Base-by-base conservation (phyloP, 106 monocot genomes). In the Gastrodia elata region DNA sequence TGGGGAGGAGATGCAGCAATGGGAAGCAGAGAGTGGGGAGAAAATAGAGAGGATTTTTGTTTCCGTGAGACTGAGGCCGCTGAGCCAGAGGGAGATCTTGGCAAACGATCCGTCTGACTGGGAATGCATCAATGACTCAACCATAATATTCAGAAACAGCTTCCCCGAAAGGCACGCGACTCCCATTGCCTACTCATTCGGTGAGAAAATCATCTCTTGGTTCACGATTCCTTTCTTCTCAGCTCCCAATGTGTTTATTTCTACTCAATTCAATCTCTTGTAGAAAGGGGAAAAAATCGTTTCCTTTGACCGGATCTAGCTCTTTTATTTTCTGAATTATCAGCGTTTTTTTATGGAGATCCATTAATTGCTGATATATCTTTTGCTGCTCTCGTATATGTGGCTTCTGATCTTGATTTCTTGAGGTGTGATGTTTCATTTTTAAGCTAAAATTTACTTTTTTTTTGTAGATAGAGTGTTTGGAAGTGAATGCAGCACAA, bases 11-110 rank as follows among this genome's bases (percentile, higher is more conserved):
- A 11, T 86, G 80, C 68, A 38, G 76, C 71, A 32, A 34, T 78
- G 76, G 82, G 87, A 87, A 35, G 80, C 86, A 65, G 75, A 26
- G 24, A 83, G 49, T 20, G 78, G 35, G 6, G 85, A 75, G 43
- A 85, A 78, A 65, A 41, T 75, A 67, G 98, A 98, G 88, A 98
- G 70, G 83, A 98, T 98, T 65, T 57, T 89, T 20, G 98, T 98
- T 18, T 88, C 98, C 3, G 93, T 93, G 82, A 84, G 98, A 74
- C 70, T 98, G 87, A 83, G 98, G 82, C 98, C 98, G 28, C 67
- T 93, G 61, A 93, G 75, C 37, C 85, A 77, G 68, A 91, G 73
- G 86, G 98, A 98, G 76, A 77, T 88, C 16, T 57, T 49, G 24
- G 84, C 65, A 73, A 86, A 77, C 15, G 98, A 98, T 71, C 86